Conservation (phyloP, 257 asterid species). For the Henckelia pumila region DNA sequence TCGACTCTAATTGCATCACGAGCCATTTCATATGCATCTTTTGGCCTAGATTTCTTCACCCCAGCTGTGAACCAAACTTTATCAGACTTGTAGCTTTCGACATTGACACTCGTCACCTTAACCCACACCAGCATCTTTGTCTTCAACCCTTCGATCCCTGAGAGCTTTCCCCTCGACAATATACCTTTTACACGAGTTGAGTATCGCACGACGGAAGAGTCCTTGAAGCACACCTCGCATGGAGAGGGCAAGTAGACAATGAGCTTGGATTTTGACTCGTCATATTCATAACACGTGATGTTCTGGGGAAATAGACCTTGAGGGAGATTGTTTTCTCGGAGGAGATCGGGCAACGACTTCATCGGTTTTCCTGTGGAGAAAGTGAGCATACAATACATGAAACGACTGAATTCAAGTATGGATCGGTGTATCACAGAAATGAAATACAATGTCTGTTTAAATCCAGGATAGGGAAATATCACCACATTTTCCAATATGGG, state of each 20-base stretch:
- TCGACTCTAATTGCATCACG: slow-evolving; percentile 57
- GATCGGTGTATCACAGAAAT: no score
- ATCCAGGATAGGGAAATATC: no score
- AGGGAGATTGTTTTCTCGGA: slow-evolving; percentile 81
- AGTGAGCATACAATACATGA: neutral
- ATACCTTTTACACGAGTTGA: slow-evolving; percentile 75
- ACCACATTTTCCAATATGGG: no score
- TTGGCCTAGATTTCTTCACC: slow-evolving; percentile 79
- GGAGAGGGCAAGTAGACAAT: slow-evolving; percentile 66
- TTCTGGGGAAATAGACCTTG: slow-evolving; percentile 86
- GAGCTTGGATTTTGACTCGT: slow-evolving; percentile 60
- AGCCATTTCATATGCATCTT: slow-evolving; percentile 74
- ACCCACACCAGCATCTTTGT: slow-evolving; percentile 93
- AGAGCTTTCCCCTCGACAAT: slow-evolving; percentile 76
- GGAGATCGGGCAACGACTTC: slow-evolving; percentile 66
- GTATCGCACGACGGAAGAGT: slow-evolving; percentile 66
- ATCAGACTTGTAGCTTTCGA: slow-evolving; percentile 78
- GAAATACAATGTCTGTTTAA: neutral
- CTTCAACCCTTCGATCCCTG: slow-evolving; percentile 83
- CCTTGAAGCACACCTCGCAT: slow-evolving; percentile 84
- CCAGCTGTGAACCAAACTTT: slow-evolving; percentile 91
- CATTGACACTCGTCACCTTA: slow-evolving; percentile 53
- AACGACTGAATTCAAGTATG: no score
- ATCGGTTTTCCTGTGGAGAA: slow-evolving; percentile 65
- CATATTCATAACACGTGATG: slow-evolving; percentile 77